phyloP scores from a whole-genome alignment of 768 basidiomycete species.

The Rhodocollybia butyracea region DNA sequence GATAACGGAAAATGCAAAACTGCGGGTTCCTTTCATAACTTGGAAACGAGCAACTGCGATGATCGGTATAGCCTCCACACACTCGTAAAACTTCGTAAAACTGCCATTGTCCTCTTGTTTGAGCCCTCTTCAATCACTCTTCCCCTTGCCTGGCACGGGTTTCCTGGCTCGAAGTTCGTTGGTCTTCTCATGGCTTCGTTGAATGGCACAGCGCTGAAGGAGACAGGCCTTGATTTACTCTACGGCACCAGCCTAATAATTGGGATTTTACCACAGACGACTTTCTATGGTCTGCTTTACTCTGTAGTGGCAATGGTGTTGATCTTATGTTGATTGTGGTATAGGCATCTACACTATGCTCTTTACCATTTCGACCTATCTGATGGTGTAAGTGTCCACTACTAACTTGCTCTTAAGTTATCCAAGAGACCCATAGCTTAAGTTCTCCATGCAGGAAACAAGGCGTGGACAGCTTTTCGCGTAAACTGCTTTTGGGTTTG shows the following conservation, averaged over 20 bases:
- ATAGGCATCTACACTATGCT: conserved; percentile 3
- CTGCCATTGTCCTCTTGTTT: too few species aligned
- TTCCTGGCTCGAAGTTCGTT: not conserved
- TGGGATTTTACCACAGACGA: not conserved
- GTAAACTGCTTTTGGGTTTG: conserved; percentile 1
- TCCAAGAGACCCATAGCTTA: not conserved
- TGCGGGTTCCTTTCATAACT: not conserved
- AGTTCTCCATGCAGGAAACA: not conserved
- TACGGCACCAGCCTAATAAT: not conserved
- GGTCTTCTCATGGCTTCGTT: not conserved
- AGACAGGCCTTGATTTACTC: not conserved
- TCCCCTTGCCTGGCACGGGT: not conserved
- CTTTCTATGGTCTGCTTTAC: not conserved
- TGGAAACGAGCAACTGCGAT: not conserved
- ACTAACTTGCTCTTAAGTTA: not conserved
- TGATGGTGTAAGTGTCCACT: not conserved
- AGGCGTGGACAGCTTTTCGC: not conserved
- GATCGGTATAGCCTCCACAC: not conserved
- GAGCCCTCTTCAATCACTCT: not conserved
- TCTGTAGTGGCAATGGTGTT: not conserved
- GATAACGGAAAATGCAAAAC: too few species aligned
- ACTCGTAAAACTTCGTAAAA: too few species aligned
- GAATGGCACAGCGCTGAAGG: not conserved
- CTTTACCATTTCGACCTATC: not conserved
- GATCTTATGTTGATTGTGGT: not conserved